These are phyloP conservation scores for Didymosphaeria variabile DNA, from an alignment of 2,329 filamentous ascomycete species.

Conservation along the genomic window DNA sequence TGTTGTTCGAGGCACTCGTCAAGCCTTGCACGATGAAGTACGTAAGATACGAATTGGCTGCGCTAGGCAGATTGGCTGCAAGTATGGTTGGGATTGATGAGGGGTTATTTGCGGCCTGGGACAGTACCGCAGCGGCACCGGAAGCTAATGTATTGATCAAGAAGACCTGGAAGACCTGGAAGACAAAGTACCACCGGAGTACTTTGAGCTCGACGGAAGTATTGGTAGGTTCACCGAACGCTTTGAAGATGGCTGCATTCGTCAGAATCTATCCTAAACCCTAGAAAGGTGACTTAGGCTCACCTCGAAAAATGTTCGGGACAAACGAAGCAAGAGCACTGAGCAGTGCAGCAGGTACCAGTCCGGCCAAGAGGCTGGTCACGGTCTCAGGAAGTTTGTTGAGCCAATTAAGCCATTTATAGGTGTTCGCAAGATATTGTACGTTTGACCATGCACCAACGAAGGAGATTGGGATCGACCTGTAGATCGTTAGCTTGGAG, in stretches of 20 bases:
- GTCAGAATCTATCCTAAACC: slow-evolving; percentile 18
- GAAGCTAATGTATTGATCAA: slow-evolving; percentile 84
- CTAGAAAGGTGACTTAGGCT: slow-evolving; percentile 39
- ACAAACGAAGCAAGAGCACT: slow-evolving; percentile 87
- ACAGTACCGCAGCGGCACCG: slow-evolving; percentile 75
- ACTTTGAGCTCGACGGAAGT: slow-evolving; percentile 87
- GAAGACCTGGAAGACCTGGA: slow-evolving; percentile 93
- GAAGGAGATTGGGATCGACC: slow-evolving; percentile 77
- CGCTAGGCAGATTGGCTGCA: slow-evolving; percentile 77
- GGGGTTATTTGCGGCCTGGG: slow-evolving; percentile 71
- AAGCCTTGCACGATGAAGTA: slow-evolving; percentile 95
- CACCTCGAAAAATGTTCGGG: slow-evolving; percentile 81
- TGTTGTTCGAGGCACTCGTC: slow-evolving; percentile 75
- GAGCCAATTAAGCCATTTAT: slow-evolving; percentile 79
- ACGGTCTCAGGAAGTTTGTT: slow-evolving; percentile 74
- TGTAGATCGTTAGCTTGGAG: slow-evolving; percentile 74
- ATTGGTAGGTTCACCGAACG: slow-evolving; percentile 80
- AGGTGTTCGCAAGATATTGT: slow-evolving; percentile 67
- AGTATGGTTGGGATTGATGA: slow-evolving; percentile 69
- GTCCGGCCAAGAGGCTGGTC: slow-evolving; percentile 82
- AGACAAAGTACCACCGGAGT: slow-evolving; percentile 90
- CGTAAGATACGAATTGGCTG: slow-evolving; percentile 93
- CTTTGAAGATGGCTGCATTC: slow-evolving; percentile 74
- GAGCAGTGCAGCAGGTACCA: slow-evolving; percentile 81
- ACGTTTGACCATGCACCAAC: slow-evolving; percentile 91